A percentile compares a stretch with the other conserved stretches of the same genome.
Evolutionary conservation across 345 rosid genomes (phyloP).

Genomic region (Eucalyptus cloeziana): DNA sequence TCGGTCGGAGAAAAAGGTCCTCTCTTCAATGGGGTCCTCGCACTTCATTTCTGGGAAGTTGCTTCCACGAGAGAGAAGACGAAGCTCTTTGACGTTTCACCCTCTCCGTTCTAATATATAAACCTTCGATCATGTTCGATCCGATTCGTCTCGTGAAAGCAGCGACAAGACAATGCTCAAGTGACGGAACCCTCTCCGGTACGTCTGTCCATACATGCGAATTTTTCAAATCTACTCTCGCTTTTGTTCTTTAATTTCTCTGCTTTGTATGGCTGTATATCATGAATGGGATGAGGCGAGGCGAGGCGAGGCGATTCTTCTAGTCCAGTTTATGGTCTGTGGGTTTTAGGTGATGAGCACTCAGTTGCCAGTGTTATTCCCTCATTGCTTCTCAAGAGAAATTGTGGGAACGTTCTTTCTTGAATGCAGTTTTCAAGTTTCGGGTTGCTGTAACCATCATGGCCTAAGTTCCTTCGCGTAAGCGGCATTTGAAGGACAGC

Average conservation of each 20-base stretch:
- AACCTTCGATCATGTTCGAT: not conserved
- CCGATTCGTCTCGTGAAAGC: not conserved
- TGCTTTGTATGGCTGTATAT: not conserved
- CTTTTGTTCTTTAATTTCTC: not conserved
- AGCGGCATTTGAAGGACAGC: not conserved
- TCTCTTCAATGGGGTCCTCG: not conserved
- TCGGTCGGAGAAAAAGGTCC: not conserved
- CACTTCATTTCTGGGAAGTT: not conserved
- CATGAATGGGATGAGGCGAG: not conserved
- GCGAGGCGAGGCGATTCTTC: not conserved
- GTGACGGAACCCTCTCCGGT: not conserved
- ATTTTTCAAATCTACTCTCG: not conserved
- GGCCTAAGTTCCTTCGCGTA: slow-evolving; percentile 18
- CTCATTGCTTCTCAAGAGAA: not conserved
- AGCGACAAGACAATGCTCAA: not conserved
- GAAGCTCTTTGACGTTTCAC: not conserved
- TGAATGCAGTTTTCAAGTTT: not conserved
- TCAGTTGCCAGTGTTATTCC: not conserved
- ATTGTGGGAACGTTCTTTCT: not conserved
- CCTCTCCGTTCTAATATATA: not conserved
- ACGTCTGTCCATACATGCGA: not conserved
- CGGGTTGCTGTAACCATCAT: not conserved
- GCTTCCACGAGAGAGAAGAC: not conserved
- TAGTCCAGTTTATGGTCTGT: not conserved
- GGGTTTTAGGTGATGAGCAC: not conserved